Conservation (phyloP, 352 stramenopile genomes). For the Globisporangium alternatum region DNA sequence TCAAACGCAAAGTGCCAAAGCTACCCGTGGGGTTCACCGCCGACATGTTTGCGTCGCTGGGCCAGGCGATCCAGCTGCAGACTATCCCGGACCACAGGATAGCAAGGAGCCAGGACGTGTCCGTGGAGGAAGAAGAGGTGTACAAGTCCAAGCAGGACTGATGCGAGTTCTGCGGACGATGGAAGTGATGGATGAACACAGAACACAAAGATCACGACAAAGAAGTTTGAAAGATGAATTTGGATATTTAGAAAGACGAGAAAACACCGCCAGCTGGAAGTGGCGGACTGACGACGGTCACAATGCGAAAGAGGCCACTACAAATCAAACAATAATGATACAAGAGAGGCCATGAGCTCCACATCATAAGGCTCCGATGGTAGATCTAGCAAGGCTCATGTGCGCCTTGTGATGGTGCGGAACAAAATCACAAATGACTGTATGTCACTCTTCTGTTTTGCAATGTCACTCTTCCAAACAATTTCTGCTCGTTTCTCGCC, state of each 20-base stretch:
- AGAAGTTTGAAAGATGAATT: neutral
- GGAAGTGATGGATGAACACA: neutral
- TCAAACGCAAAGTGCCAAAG: constrained; percentile 37
- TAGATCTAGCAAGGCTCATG: no score
- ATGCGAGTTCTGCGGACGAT: neutral
- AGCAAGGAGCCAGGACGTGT: neutral
- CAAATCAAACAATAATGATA: no score
- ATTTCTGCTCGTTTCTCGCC: neutral
- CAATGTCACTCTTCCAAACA: neutral
- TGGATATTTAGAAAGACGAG: constrained; percentile 6
- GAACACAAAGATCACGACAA: neutral
- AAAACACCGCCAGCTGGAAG: neutral
- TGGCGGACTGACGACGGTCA: neutral
- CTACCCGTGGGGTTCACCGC: constrained; percentile 53
- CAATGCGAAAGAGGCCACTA: no score
- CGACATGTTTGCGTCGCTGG: constrained; percentile 60
- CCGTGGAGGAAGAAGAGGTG: neutral
- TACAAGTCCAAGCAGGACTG: constrained; percentile 10
- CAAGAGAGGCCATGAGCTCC: no score
- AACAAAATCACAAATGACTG: neutral
- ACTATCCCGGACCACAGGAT: neutral
- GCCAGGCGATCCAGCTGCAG: constrained; percentile 44
- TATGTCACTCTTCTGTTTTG: neutral
- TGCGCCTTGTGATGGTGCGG: no score
- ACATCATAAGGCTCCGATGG: no score